A percentile compares a stretch with the other conserved stretches of the same genome.
Evolutionary conservation across 768 basidiomycete species (phyloP).

Genomic region (Russula vinacea): DNA sequence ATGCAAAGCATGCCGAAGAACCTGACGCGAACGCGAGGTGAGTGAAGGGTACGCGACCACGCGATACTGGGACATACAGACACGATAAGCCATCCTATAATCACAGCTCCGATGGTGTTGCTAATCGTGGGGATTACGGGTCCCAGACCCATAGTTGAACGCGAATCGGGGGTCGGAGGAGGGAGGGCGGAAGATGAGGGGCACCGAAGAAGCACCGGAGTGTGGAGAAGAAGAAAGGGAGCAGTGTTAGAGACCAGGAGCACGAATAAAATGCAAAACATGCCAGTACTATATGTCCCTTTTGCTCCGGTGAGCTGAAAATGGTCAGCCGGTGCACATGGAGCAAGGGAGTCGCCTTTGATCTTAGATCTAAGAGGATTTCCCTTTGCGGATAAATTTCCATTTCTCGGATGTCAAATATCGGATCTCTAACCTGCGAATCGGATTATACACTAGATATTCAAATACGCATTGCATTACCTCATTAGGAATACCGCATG

Average conservation of each 20-base stretch:
- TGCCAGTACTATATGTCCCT: not conserved
- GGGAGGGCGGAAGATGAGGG: not conserved
- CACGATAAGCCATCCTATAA: slow-evolving; percentile 25
- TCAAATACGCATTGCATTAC: slow-evolving; percentile 8
- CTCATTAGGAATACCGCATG: slow-evolving; percentile 7
- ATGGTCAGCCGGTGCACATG: slow-evolving; percentile 16
- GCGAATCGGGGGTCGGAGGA: not conserved
- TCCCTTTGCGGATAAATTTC: not conserved
- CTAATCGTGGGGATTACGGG: not conserved
- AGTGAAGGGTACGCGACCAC: not conserved
- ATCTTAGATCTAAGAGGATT: slow-evolving; percentile 11
- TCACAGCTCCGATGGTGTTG: slow-evolving; percentile 28
- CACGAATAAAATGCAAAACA: slow-evolving; percentile 3
- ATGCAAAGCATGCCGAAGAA: slow-evolving; percentile 29
- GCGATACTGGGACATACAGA: slow-evolving; percentile 21
- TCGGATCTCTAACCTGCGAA: not conserved
- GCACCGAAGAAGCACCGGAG: not conserved
- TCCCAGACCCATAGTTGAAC: slow-evolving; percentile 8
- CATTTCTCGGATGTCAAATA: not conserved
- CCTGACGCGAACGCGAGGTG: slow-evolving; percentile 6
- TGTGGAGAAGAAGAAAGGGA: not conserved
- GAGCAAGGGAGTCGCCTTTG: not conserved
- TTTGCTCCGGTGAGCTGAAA: slow-evolving; percentile 8
- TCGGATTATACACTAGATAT: not conserved
- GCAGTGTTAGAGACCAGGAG: not conserved